Evolutionary conservation across 257 asterid species (phyloP).

Genomic region (Linderniella brevidens): DNA sequence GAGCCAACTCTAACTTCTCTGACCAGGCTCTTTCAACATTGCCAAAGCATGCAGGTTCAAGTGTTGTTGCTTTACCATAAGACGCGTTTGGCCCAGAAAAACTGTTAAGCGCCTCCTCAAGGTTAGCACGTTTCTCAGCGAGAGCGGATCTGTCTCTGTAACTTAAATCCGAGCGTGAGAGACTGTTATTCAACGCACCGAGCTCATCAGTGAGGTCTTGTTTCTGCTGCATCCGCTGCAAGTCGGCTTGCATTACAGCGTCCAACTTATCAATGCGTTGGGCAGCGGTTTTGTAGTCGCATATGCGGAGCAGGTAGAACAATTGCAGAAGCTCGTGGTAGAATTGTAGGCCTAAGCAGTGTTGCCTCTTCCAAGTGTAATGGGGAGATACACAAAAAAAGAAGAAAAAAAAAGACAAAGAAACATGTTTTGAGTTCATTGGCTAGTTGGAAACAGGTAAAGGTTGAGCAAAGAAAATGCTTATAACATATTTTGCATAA

Average conservation of each 20-base stretch:
- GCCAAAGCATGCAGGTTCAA: conserved; percentile 91
- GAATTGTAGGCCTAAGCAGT: conserved; percentile 64
- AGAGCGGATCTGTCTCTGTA: conserved; percentile 61
- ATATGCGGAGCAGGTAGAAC: conserved; percentile 79
- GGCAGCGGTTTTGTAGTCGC: conserved; percentile 86
- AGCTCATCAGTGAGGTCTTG: conserved; percentile 58
- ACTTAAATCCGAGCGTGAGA: conserved; percentile 42
- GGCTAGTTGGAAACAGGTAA: conserved; percentile 5
- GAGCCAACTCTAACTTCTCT: conserved; percentile 79
- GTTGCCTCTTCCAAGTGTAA: conserved; percentile 42
- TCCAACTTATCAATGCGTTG: conserved; percentile 75
- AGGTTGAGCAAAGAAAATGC: conserved; percentile 3
- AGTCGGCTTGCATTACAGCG: conserved; percentile 69
- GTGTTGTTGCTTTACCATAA: conserved; percentile 33
- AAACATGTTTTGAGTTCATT: conserved; percentile 13
- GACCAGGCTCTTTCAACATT: conserved; percentile 60
- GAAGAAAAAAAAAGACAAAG: conserved; percentile 12
- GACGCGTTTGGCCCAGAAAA: conserved; percentile 19
- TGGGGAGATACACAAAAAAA: conserved; percentile 1
- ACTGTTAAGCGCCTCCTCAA: conserved; percentile 50
- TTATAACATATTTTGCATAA: not conserved
- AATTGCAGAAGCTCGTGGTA: conserved; percentile 82
- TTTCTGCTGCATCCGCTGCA: conserved; percentile 47
- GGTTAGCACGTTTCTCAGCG: conserved; percentile 36
- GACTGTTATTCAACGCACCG: conserved; percentile 40